Percentiles rank a stretch among this genome's conserved stretches.
These are phyloP conservation scores for Lyophyllum semitale DNA, from an alignment of 768 basidiomycete species.

Conservation along the genomic window DNA sequence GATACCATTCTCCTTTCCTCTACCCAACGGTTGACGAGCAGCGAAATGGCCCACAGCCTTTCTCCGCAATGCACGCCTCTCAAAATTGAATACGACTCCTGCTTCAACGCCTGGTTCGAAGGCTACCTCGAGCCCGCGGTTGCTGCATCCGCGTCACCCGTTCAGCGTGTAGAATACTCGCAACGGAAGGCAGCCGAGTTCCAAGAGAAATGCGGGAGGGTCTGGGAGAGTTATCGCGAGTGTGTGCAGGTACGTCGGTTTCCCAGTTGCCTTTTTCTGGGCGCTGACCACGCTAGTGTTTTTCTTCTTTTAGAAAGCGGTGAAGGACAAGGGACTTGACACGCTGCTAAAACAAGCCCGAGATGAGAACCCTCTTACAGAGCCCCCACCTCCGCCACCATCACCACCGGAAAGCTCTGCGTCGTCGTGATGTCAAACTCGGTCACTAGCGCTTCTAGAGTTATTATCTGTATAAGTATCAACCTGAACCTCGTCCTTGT, in stretches of 20 bases:
- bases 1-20: too few relatives aligned
- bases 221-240: conserved; percentile 78
- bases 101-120: conserved; percentile 98
- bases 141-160: conserved; percentile 35
- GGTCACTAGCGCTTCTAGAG: not conserved
- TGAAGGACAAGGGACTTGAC: conserved; percentile 76
- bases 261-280: not conserved
- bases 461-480: too few relatives aligned
- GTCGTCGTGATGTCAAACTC: not conserved
- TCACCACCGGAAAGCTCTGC: conserved; percentile 5
- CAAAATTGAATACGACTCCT: conserved; percentile 88
- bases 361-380: conserved; percentile 74
- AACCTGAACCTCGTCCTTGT: not conserved
- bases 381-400: conserved; percentile 48
- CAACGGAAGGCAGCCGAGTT: conserved; percentile 87
- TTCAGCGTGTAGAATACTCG: conserved; percentile 60
- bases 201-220: conserved; percentile 77
- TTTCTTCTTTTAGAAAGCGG: conserved; percentile 69
- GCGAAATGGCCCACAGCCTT: conserved; percentile 82
- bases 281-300: too few relatives aligned
- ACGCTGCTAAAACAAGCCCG: conserved; percentile 78
- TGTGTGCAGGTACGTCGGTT: conserved; percentile 75
- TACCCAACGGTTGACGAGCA: too few relatives aligned
- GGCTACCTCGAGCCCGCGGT: conserved; percentile 89
- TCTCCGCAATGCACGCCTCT: conserved; percentile 84